Conservation (phyloP, 257 asterid species). For the Leptodermis oblonga region DNA sequence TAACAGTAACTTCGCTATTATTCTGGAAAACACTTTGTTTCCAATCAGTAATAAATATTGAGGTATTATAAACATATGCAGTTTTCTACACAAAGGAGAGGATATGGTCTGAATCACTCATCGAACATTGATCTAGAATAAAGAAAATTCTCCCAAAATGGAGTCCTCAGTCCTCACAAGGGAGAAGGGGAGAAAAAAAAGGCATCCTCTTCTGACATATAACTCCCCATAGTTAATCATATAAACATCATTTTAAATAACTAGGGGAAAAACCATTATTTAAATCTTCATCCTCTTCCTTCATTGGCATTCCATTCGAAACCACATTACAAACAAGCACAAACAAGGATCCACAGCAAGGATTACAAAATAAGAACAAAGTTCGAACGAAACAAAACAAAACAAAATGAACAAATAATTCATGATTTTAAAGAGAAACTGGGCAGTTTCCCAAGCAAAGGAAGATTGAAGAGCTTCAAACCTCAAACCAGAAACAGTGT, state of each 20-base stretch:
- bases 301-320: neutral
- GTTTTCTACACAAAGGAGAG: neutral
- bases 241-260: neutral
- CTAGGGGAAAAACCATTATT: neutral
- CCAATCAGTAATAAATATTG: neutral
- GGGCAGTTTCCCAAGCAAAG: neutral
- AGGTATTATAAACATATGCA: neutral
- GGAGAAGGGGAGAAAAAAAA: too few relatives aligned
- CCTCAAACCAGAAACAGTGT: conserved; percentile 95
- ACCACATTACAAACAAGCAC: neutral
- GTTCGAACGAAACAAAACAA: neutral
- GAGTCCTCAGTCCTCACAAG: neutral
- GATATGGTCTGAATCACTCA: neutral
- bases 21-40: neutral
- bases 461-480: conserved; percentile 23
- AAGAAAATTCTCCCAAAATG: neutral
- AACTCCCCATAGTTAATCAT: neutral
- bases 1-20: neutral
- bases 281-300: neutral
- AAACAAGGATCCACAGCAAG: neutral
- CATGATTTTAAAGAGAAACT: neutral
- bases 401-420: neutral
- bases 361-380: neutral
- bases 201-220: neutral
- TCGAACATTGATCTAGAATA: too few relatives aligned